Evolutionary conservation across 2,329 filamentous ascomycete species (phyloP), one percentile per base, ranked within the genome.

Genomic region (Hirsutella rhossiliensis): DNA sequence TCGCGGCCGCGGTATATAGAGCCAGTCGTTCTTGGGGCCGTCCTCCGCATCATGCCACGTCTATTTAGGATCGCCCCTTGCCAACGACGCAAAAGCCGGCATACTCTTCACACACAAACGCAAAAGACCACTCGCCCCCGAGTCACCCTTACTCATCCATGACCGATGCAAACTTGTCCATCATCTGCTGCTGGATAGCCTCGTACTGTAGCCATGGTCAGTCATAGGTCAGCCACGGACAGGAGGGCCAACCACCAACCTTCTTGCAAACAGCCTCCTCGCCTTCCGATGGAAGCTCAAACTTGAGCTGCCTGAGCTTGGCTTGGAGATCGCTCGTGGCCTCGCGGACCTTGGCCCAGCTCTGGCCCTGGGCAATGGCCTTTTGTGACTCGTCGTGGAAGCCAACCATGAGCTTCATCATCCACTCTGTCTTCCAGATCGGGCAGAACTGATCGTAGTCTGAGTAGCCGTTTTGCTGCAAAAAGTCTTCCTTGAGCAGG

Each of bases 341-440:
- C 57, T 98, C 92, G 54, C 90, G 81, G 44, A 98, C 84, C 77
- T 94, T 96, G 61, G 73, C 71, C 92, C 92, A 98, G 66, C 72
- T 83, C 67, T 90, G 84, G 48, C 92, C 92, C 65, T 95, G 87
- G 6, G 84, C 76, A 60, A 98, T 78, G 7, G 87, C 88, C 78
- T 96, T 97, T 65, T 97, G 90, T 20, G 87, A 82, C 72, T 98
- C 92, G 58, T 98, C 94, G 63, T 96, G 87, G 78, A 90, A 98
- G 46, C 83, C 86, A 74, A 98, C 86, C 81, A 98, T 97, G 51
- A 87, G 84, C 78, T 94, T 96, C 92, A 98, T 98, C 92, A 98
- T 97, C 83, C 92, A 98, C 65, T 94, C 85, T 0, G 92, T 98
- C 82, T 98, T 98, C 92, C 92, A 98, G 59, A 98, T 78, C 41